Conservation (phyloP, 1,139 yeast species). For the Zygotorulaspora mrakii region DNA sequence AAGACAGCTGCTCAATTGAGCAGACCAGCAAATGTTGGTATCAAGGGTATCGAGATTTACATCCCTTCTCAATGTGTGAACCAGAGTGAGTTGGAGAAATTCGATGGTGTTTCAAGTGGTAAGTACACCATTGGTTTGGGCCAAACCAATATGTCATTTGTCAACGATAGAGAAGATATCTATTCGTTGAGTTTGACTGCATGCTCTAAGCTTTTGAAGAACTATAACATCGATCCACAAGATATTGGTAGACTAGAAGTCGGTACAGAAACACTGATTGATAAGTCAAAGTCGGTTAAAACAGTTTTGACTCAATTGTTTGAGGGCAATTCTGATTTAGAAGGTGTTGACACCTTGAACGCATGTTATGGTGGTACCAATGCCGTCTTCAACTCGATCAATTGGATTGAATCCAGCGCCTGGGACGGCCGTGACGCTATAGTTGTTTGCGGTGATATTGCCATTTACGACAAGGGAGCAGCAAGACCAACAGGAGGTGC, state of each 20-base stretch:
- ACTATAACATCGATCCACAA: constrained; percentile 76
- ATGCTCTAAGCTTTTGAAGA: constrained; percentile 66
- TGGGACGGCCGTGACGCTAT: constrained; percentile 99
- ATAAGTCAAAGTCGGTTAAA: constrained; percentile 95
- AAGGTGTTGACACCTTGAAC: constrained; percentile 93
- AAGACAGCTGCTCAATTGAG: constrained; percentile 27
- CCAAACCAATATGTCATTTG: constrained; percentile 96
- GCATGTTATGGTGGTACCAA: constrained; percentile 99
- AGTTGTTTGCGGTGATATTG: constrained; percentile 97
- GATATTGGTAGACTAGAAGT: constrained; percentile 93
- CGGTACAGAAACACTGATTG: constrained; percentile 96
- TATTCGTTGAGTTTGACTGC: constrained; percentile 89
- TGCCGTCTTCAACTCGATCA: constrained; percentile 87
- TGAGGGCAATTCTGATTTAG: constrained; percentile 84
- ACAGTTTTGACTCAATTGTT: constrained; percentile 93
- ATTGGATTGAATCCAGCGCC: constrained; percentile 93
- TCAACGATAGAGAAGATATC: constrained; percentile 95
- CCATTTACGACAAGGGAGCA: constrained; percentile 93
- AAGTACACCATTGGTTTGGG: constrained; percentile 98
- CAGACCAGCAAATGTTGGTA: constrained; percentile 79
- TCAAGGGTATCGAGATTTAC: constrained; percentile 91
- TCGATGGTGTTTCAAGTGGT: constrained; percentile 85
- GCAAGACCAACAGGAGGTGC: constrained; percentile 99
- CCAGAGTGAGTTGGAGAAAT: constrained; percentile 83
- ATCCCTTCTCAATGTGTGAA: constrained; percentile 80